Base-by-base conservation (phyloP, 192 early-diverging fungal genomes). In the Backusella macrospora region DNA sequence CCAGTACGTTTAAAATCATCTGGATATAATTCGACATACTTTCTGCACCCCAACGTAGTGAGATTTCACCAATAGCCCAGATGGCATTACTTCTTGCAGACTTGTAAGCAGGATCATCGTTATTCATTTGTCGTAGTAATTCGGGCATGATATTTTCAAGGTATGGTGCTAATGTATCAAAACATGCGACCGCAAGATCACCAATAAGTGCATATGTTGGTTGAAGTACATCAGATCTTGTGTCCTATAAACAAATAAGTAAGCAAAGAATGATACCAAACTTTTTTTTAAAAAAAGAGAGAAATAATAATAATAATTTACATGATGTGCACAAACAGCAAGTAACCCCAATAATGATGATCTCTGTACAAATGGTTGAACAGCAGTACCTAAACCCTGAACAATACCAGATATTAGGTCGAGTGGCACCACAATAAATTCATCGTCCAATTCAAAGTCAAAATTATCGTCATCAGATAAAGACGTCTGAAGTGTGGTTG, bases 21-120 rank as follows among this genome's bases (percentile, higher is more conserved):
- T 84, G 77, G 14, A 95, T 84, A 82, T 90, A 97, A 12, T 80
- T 85, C 70, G 86, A 81, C 84, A 98, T 96, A 15, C 90, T 94
- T 13, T 83, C 80, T 73, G 83, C 90, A 0, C 84, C 86, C n/a
- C 84, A 87, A 81, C 97, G 90, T 26, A 98, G 78, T 15, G 96
- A 92, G 77, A 99, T 94, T 86, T 99, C 98, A 46, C 97, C 98
- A 6, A 89, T 90, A 14, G 96, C 92, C 98, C 98, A 99, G 18
- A 94, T 89, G 8, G 97, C 98, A 78, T 99, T 99, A 83, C 98
- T 99, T 83, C 93, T 94, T 42, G 95, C 95, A 9, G 62, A 72
- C 29, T 47, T 68, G 23, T 64, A 59, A 9, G 55, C 18, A 4
- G 23, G 18, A 34, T 63, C 43, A 13, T 47, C 44, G 15, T 40